Conservation (phyloP, 257 asterid species). For the Dorcoceras hygrometricum region DNA sequence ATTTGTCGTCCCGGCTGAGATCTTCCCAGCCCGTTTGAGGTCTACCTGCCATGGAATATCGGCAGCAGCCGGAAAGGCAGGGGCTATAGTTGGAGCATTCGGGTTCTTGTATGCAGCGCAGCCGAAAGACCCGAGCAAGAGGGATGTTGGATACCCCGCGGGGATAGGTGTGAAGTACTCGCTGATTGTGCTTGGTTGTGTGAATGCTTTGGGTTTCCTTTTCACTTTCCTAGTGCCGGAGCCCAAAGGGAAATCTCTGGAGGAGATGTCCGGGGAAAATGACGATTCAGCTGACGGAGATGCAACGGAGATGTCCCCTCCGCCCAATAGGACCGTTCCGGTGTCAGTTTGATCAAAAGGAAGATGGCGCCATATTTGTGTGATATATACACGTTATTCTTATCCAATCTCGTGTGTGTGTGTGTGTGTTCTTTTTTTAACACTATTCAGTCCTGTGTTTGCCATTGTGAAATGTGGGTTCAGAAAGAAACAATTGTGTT, state of each 20-base stretch:
- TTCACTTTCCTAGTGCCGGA: conserved; percentile 49
- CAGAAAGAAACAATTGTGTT: no score
- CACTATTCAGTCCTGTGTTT: no score
- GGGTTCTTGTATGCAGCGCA: conserved; percentile 47
- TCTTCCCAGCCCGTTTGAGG: conserved; percentile 43
- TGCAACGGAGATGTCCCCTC: not conserved
- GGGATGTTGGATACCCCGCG: conserved; percentile 30
- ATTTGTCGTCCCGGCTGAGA: conserved; percentile 46
- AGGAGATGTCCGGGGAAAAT: conserved; percentile 46
- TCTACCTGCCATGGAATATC: conserved; percentile 52
- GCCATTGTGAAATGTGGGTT: no score
- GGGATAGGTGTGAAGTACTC: conserved; percentile 43
- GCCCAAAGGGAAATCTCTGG: conserved; percentile 41
- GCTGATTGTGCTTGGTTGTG: conserved; percentile 32
- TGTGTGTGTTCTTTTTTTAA: no score
- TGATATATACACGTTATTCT: no score
- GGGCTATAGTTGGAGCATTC: conserved; percentile 48
- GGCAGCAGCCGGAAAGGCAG: conserved; percentile 41
- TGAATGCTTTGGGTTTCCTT: conserved; percentile 36
- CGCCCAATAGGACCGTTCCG: not conserved
- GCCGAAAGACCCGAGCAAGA: conserved; percentile 20
- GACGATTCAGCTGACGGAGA: not conserved
- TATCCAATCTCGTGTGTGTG: no score
- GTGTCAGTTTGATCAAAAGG: not conserved
- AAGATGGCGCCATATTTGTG: no score